Evolutionary conservation across 2,329 filamentous ascomycete genomes (phyloP), one percentile per base, ranked within the genome.

Genomic region (Helminthosporium solani): DNA sequence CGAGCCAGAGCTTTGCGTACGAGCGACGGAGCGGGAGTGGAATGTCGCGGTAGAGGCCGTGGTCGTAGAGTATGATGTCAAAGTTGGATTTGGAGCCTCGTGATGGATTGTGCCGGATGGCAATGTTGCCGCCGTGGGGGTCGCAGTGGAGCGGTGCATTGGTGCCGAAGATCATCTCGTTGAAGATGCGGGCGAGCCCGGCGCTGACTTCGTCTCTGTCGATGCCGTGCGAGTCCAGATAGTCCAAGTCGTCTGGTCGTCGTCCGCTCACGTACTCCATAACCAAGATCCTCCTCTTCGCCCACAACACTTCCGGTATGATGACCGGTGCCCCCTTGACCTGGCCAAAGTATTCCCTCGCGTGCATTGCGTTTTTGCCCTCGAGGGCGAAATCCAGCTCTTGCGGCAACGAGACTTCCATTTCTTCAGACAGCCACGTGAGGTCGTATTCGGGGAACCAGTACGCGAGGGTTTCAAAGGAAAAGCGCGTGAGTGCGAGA

Each of bases 391-490:
- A 99, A 67, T 99, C 87, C 42, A 99, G 78, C 70, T 99, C 94
- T 66, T 92, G 85, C 0, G 94, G 94, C 6, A 99, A 74, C 2
- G 90, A 96, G 16, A 84, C 73, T 49, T 96, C 89, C 87, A 99
- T 95, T 71, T 99, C 94, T 7, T 85, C 84, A 1, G 90, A 91
- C 8, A 99, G 76, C 94, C 94, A 99, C 64, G 95, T 91, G 21
- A 99, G 78, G 68, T 99, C 94, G 70, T 99, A 99, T 60, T 97
- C 91, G 2, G 95, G 95, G 65, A 99, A 99, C 77, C 92, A 96
- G 47, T 82, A 81, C 71, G 95, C 96, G 49, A 99, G 75, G 0
- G 86, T 94, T 9, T 85, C 84, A 70, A 99, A 99, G 0, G 91
- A 95, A 61, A 94, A 95, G 30, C 82, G 77, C 4, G 94, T 99